Conservation (phyloP, 768 basidiomycete genomes). For the Panaeolus cyanescens region DNA sequence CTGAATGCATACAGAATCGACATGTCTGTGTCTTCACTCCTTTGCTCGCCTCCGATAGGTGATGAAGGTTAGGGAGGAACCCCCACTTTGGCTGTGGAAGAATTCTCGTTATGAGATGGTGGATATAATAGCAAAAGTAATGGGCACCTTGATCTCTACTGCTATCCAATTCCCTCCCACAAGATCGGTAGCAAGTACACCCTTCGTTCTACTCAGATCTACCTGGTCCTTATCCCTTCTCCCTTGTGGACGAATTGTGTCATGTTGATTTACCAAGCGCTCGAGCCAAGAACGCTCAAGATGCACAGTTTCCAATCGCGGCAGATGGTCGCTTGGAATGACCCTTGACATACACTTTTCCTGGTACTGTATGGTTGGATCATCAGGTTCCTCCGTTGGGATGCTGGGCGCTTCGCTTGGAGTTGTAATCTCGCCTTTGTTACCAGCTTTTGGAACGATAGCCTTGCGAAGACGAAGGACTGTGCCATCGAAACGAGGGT, state of each 20-base stretch:
- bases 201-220: slow-evolving; percentile 55
- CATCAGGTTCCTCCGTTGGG: slow-evolving; percentile 31
- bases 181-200: slow-evolving; percentile 80
- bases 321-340: slow-evolving; percentile 61
- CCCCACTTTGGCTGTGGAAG: slow-evolving; percentile 90
- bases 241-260: slow-evolving; percentile 54
- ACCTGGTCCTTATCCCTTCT: slow-evolving; percentile 60
- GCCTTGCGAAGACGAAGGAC: slow-evolving; percentile 81
- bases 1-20: slow-evolving; percentile 89
- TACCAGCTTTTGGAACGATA: not conserved
- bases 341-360: slow-evolving; percentile 62
- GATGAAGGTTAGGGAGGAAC: slow-evolving; percentile 69
- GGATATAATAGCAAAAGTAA: not conserved
- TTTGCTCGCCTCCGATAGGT: slow-evolving; percentile 62
- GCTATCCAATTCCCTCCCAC: slow-evolving; percentile 66
- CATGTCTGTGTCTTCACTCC: slow-evolving; percentile 71
- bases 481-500: slow-evolving; percentile 56
- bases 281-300: slow-evolving; percentile 60
- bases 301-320: slow-evolving; percentile 53
- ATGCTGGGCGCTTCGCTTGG: not conserved
- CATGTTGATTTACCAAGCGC: slow-evolving; percentile 44
- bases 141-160: slow-evolving; percentile 87
- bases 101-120: not conserved
- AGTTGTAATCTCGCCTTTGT: not conserved
- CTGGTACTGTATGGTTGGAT: slow-evolving; percentile 57